Evolutionary conservation across 2,329 filamentous ascomycete genomes (phyloP), one percentile per base, ranked within the genome.

Genomic region (Cryphonectria naterciae): DNA sequence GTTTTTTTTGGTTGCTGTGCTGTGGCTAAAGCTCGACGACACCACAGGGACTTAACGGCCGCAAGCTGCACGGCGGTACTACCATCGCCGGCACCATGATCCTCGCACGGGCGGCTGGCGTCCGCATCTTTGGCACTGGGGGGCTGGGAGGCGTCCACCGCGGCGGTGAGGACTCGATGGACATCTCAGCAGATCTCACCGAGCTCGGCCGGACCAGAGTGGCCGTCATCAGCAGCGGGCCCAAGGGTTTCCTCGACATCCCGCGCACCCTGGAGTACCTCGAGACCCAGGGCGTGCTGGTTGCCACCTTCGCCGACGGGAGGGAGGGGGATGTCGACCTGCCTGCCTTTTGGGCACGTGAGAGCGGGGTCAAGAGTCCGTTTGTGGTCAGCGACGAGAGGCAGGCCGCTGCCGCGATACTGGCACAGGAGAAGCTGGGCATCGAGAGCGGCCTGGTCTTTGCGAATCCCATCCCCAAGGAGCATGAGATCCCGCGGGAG

Each of bases 221-320:
- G 67, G 92, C 95, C 37, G 95, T 99, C 2, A 85, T 99, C 67
- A 93, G 92, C 80, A 94, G 93, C 74, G 96, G 96, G 19, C 97
- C 94, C 83, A 99, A 99, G 83, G 96, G 95, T 73, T 98, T 99
- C 80, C 85, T 99, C 52, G 96, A 99, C 78, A 94, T 98, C 72
- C 90, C 92, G 2, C 87, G 93, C 67, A 99, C 96, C 0, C 85
- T 99, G 6, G 96, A 99, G 83, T 86, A 86, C 75, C 84, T 91
- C 28, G 89, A 91, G 79, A 91, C 89, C 0, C 89, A 91, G 78
- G 93, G 93, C 13, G 94, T 94, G 32, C 87, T 91, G 52, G 94
- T 98, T 0, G 92, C 90, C 4, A 98, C 96, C 2, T 99, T 98
- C 83, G 91, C 94, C 35, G 93, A 97, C 80, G 93, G 93, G 1